Conservation (phyloP, 2,329 filamentous ascomycete species). For the Ophiocordyceps camponoti-leonardi region DNA sequence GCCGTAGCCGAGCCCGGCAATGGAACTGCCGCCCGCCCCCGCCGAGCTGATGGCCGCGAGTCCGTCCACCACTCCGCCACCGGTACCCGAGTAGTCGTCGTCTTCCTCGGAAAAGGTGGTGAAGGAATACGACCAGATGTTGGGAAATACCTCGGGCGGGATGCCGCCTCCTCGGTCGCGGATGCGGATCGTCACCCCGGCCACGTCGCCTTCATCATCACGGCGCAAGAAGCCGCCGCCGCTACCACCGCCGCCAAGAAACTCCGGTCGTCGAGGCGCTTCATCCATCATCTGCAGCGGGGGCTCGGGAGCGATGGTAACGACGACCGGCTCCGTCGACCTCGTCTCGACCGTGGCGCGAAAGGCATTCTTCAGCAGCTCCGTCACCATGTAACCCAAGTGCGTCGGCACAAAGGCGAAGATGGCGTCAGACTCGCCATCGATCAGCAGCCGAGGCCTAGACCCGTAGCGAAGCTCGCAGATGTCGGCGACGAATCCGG, state of each 20-base stretch:
- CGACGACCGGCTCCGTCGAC: slow-evolving; percentile 68
- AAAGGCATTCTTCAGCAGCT: slow-evolving; percentile 93
- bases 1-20: slow-evolving; percentile 87
- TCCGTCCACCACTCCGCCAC: slow-evolving; percentile 23
- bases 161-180: slow-evolving; percentile 93
- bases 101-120: slow-evolving; percentile 69
- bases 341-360: slow-evolving; percentile 76
- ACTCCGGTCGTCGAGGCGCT: slow-evolving; percentile 13
- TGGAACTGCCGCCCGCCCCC: slow-evolving; percentile 59
- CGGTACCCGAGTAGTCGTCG: slow-evolving; percentile 18
- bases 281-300: slow-evolving; percentile 13
- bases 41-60: slow-evolving; percentile 59
- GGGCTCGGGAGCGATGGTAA: slow-evolving; percentile 70
- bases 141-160: slow-evolving; percentile 60
- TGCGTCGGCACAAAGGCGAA: slow-evolving; percentile 94
- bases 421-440: slow-evolving; percentile 70
- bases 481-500: slow-evolving; percentile 83
- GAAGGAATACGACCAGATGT: slow-evolving; percentile 96
- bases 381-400: slow-evolving; percentile 92
- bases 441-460: slow-evolving; percentile 61
- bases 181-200: slow-evolving; percentile 88
- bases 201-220: slow-evolving; percentile 43
- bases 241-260: slow-evolving; percentile 10
- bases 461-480: slow-evolving; percentile 93
- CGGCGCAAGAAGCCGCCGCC: slow-evolving; percentile 22